phyloP scores from a whole-genome alignment of 345 rosid genomes.

The Citrus glauca region DNA sequence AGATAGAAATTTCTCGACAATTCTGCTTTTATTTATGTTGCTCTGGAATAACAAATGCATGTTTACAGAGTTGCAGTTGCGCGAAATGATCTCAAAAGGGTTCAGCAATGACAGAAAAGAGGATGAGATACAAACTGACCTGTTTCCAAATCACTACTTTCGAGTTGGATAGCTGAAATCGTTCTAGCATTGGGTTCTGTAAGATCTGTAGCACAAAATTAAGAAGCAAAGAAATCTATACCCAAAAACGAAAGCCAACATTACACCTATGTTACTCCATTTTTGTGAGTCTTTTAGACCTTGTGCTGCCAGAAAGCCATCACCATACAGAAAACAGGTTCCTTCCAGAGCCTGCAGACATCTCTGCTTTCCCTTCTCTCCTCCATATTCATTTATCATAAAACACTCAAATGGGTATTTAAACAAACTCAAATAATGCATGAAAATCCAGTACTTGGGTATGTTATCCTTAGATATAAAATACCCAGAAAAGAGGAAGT shows the following conservation, averaged over 20 bases:
- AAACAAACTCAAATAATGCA: slow-evolving; percentile 29
- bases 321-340: slow-evolving; percentile 21
- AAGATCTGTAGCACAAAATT: slow-evolving; percentile 25
- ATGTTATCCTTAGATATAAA: slow-evolving; percentile 29
- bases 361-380: slow-evolving; percentile 17
- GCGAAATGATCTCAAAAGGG: background rate
- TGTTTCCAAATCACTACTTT: background rate
- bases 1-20: background rate
- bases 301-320: slow-evolving; percentile 25
- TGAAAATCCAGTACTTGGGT: slow-evolving; percentile 28
- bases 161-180: background rate
- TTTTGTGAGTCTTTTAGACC: slow-evolving; percentile 25
- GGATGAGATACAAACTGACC: background rate
- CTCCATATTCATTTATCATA: slow-evolving; percentile 31
- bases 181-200: slow-evolving; percentile 10
- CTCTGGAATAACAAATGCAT: background rate
- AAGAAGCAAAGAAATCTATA: slow-evolving; percentile 23
- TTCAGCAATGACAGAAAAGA: background rate
- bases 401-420: slow-evolving; percentile 37
- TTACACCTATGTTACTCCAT: slow-evolving; percentile 28
- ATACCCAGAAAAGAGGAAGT: slow-evolving; percentile 35
- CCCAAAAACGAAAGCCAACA: slow-evolving; percentile 28
- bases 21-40: background rate
- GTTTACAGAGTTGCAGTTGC: background rate
- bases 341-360: slow-evolving; percentile 22